A percentile compares a stretch with the other conserved stretches of the same genome.
These are phyloP conservation scores for Helichrysum umbraculigerum DNA, from an alignment of 129 eudicot species.

Conservation along the genomic window DNA sequence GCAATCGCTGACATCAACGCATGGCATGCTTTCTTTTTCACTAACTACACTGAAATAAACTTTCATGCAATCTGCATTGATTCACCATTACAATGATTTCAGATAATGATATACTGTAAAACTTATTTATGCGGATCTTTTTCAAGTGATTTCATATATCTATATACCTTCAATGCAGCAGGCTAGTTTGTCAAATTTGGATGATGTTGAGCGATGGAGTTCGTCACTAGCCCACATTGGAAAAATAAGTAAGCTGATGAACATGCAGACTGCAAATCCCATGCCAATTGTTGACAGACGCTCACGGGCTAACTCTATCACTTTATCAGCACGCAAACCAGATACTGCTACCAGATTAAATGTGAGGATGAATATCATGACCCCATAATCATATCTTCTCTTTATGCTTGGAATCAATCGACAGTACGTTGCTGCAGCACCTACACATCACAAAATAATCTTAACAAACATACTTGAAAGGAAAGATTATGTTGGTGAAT, in stretches of 20 bases:
- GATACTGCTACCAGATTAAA: conserved; percentile 79
- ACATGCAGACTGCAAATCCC: conserved; percentile 72
- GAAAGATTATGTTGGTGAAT: background rate
- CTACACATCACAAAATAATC: conserved; percentile 33
- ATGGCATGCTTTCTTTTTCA: conserved; percentile 52
- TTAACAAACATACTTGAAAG: background rate
- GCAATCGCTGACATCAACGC: conserved; percentile 43
- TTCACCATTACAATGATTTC: conserved; percentile 9
- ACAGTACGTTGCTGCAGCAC: conserved; percentile 71
- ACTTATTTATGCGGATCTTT: background rate
- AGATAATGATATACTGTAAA: background rate
- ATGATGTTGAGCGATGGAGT: conserved; percentile 55
- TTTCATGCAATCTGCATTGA: conserved; percentile 59
- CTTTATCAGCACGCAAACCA: conserved; percentile 64
- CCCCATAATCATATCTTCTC: conserved; percentile 70
- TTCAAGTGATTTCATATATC: background rate
- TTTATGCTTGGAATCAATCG: conserved; percentile 67
- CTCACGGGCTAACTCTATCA: conserved; percentile 52
- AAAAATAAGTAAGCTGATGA: conserved; percentile 63
- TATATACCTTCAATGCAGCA: conserved; percentile 54
- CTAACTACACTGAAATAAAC: conserved; percentile 45
- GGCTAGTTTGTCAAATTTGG: conserved; percentile 67
- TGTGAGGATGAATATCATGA: conserved; percentile 71
- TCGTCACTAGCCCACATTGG: conserved; percentile 93
- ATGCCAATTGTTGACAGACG: conserved; percentile 78